phyloP scores from a whole-genome alignment of 1,284 basidiomycete species.

The Kalmanozyma brasiliensis region DNA sequence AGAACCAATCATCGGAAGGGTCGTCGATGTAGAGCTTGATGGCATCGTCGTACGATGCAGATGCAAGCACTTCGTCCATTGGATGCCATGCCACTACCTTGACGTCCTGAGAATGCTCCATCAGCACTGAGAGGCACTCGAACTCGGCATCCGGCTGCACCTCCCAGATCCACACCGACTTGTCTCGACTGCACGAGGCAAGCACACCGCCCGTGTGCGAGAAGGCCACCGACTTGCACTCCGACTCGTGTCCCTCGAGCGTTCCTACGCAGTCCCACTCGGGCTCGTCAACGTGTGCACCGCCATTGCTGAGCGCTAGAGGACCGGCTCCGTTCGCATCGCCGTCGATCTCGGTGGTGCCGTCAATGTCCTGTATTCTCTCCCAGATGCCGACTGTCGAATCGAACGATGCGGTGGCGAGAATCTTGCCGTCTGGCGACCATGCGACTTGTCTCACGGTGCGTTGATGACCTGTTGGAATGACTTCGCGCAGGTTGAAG shows the following conservation, averaged over 20 bases:
- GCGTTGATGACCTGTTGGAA: constrained; percentile 83
- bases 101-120: constrained; percentile 98
- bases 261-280: constrained; percentile 84
- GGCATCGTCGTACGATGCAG: constrained; percentile 95
- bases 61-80: constrained; percentile 91
- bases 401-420: constrained; percentile 97
- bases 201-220: constrained; percentile 81
- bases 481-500: constrained; percentile 61
- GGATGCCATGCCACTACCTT: constrained; percentile 97
- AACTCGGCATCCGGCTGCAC: constrained; percentile 80
- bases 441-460: constrained; percentile 91
- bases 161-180: constrained; percentile 99
- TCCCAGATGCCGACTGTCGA: constrained; percentile 93
- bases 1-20: constrained; percentile 93
- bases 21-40: constrained; percentile 95
- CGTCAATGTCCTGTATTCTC: constrained; percentile 64
- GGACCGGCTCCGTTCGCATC: constrained; percentile 11
- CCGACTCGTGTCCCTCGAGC: constrained; percentile 95
- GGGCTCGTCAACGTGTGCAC: constrained; percentile 39
- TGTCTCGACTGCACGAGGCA: constrained; percentile 93
- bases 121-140: constrained; percentile 92
- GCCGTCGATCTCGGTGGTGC: constrained; percentile 13
- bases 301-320: constrained; percentile 69
- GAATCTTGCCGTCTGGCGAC: constrained; percentile 84
- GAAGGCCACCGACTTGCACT: constrained; percentile 94